phyloP scores from a whole-genome alignment of 192 early-diverging fungal genomes.

The Neocallimastix lanati region DNA sequence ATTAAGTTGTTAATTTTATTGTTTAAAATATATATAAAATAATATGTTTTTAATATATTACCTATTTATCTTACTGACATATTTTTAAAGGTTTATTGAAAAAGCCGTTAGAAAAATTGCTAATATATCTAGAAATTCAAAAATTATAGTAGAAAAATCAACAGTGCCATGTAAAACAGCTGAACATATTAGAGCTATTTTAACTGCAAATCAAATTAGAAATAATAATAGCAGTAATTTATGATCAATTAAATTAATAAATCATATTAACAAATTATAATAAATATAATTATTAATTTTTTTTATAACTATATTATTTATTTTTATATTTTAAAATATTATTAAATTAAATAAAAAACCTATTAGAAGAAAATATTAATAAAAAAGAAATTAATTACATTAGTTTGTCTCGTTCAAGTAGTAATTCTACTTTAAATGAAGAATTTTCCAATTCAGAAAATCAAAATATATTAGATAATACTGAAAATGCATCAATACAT shows the following conservation, averaged over 20 bases:
- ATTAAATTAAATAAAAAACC: neutral
- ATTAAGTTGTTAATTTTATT: no score
- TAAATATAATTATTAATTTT: no score
- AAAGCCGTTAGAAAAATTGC: conserved; percentile 68
- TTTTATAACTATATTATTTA: no score
- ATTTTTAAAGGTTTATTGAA: conserved; percentile 24
- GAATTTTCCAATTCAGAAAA: neutral
- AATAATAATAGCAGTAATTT: neutral
- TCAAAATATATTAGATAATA: no score
- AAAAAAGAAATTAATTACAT: no score
- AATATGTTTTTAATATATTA: no score
- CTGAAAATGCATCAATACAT: conserved; percentile 28
- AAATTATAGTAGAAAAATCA: conserved; percentile 87
- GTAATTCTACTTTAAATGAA: no score
- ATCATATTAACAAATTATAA: no score
- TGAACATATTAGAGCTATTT: conserved; percentile 59
- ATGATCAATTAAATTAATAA: no score
- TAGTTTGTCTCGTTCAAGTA: no score
- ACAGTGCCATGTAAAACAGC: conserved; percentile 88
- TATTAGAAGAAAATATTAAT: neutral
- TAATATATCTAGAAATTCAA: conserved; percentile 49
- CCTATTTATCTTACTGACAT: neutral
- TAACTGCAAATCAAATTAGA: conserved; percentile 41
- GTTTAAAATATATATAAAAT: no score
- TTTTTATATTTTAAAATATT: no score